phyloP scores from a whole-genome alignment of 2,329 filamentous ascomycete genomes.

The Venturia nashicola region DNA sequence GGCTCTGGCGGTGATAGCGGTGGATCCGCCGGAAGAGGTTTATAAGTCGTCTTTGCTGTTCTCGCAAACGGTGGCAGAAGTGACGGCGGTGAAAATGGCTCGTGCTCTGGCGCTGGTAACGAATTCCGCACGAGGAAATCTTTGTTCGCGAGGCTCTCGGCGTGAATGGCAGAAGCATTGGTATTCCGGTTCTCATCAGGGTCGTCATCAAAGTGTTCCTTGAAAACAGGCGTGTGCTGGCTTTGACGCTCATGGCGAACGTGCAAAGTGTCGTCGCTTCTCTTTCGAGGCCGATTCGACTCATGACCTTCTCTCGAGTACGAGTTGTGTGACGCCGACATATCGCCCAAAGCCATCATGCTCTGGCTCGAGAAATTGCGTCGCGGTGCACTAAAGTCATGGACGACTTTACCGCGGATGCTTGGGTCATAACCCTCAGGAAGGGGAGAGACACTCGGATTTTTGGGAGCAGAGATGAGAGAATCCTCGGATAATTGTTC shows the following conservation, averaged over 20 bases:
- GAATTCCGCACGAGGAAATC: constrained; percentile 34
- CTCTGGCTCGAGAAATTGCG: constrained; percentile 17
- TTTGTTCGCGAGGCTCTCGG: constrained; percentile 35
- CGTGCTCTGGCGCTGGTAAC: constrained; percentile 18
- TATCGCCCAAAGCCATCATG: background rate
- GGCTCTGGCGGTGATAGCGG: background rate
- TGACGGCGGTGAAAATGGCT: constrained; percentile 12
- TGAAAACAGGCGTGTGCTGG: constrained; percentile 46
- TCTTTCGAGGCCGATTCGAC: constrained; percentile 9
- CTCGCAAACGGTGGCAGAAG: constrained; percentile 10
- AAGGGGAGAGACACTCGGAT: constrained; percentile 28
- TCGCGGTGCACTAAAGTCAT: constrained; percentile 51
- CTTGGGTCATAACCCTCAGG: constrained; percentile 51
- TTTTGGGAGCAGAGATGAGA: constrained; percentile 35
- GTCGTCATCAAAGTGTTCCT: constrained; percentile 47
- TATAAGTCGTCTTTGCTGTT: constrained; percentile 3
- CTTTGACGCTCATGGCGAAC: constrained; percentile 17
- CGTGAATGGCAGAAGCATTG: constrained; percentile 30
- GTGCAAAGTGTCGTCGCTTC: constrained; percentile 11
- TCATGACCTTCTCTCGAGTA: constrained; percentile 5
- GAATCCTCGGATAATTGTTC: constrained; percentile 36
- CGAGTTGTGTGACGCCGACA: background rate
- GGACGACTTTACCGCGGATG: constrained; percentile 49
- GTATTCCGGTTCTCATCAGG: constrained; percentile 24
- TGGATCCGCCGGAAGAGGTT: background rate